Conservation (phyloP, 164 flowering plant species). For the Piper betle region DNA sequence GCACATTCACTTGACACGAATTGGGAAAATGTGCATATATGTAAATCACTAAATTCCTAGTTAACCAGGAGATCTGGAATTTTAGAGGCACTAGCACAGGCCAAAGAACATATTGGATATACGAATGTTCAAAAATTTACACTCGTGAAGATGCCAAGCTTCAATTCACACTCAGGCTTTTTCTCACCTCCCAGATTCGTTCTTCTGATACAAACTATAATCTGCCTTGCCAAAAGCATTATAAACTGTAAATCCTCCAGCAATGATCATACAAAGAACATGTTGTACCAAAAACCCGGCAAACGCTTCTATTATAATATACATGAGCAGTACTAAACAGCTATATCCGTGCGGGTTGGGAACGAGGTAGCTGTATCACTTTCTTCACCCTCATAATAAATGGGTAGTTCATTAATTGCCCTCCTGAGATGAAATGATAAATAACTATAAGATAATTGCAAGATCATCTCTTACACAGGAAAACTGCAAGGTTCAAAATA, state of each 20-base stretch:
- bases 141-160: not conserved
- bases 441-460: not conserved
- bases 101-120: too few species aligned
- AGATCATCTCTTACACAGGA: not conserved
- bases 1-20: too few species aligned
- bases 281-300: not conserved
- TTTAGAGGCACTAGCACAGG: too few species aligned
- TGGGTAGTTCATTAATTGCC: slow-evolving; percentile 23
- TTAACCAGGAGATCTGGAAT: too few species aligned
- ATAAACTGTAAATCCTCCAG: too few species aligned
- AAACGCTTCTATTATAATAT: not conserved
- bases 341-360: slow-evolving; percentile 28
- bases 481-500: not conserved
- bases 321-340: slow-evolving; percentile 12
- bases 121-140: too few species aligned
- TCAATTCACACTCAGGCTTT: not conserved
- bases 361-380: slow-evolving; percentile 50
- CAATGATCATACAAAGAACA: too few species aligned
- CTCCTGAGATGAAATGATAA: slow-evolving; percentile 17
- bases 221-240: not conserved
- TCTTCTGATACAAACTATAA: too few species aligned
- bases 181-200: not conserved
- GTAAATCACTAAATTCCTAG: too few species aligned
- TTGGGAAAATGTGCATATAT: too few species aligned
- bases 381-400: slow-evolving; percentile 40